Conservation (phyloP, 139 green algal genomes). For the Medakamo hakoo region DNA sequence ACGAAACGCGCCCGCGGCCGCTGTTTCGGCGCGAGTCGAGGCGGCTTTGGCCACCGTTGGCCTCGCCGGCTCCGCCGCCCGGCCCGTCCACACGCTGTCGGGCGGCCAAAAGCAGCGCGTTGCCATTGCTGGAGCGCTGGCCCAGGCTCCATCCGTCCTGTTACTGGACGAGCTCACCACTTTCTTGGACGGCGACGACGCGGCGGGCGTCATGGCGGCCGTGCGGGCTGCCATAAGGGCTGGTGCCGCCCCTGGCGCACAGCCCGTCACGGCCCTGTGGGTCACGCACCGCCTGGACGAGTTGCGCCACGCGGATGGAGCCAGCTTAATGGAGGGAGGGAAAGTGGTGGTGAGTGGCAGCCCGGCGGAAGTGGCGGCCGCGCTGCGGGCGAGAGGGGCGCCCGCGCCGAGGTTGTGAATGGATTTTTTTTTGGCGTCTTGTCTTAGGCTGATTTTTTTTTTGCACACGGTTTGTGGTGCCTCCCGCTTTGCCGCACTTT, state of each 20-base stretch:
- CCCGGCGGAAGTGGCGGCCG: constrained; percentile 19
- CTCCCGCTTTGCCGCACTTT: background rate
- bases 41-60: constrained; percentile 48
- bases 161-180: constrained; percentile 98
- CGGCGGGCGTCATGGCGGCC: constrained; percentile 57
- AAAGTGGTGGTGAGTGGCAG: constrained; percentile 46
- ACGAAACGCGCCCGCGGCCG: constrained; percentile 28
- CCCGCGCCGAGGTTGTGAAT: background rate
- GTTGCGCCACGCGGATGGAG: constrained; percentile 72
- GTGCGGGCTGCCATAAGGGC: constrained; percentile 41
- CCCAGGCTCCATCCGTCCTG: constrained; percentile 42
- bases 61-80: constrained; percentile 46
- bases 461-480: background rate
- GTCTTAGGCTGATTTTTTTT: background rate
- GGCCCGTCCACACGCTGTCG: constrained; percentile 67
- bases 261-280: constrained; percentile 72
- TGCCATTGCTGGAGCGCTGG: constrained; percentile 73
- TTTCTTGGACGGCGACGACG: constrained; percentile 85
- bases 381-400: constrained; percentile 30
- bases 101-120: constrained; percentile 94
- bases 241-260: no score
- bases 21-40: constrained; percentile 35
- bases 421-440: no score
- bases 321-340: constrained; percentile 54
- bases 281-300: constrained; percentile 95